Evolutionary conservation across 441 rosid genomes (phyloP).

Genomic region (Adansonia grandidieri): DNA sequence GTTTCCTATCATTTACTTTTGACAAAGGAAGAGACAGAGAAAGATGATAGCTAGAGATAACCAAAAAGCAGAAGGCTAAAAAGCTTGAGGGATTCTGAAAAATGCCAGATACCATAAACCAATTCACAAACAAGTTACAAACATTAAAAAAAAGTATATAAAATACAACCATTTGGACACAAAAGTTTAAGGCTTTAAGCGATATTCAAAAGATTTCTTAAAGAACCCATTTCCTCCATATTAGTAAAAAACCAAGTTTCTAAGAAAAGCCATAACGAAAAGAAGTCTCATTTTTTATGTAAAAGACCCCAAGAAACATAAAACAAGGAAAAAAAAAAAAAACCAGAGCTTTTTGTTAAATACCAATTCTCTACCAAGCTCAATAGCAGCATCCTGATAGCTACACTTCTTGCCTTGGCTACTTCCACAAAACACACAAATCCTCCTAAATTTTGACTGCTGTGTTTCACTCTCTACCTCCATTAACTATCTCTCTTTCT

Average conservation of each 20-base stretch:
- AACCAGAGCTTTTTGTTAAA: constrained; percentile 11
- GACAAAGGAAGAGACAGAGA: neutral
- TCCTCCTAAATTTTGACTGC: constrained; percentile 78
- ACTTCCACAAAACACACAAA: constrained; percentile 98
- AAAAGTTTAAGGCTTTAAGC: constrained; percentile 19
- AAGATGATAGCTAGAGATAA: constrained; percentile 21
- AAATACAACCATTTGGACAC: neutral
- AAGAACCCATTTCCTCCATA: constrained; percentile 23
- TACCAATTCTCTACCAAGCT: constrained; percentile 97
- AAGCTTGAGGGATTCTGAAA: constrained; percentile 17
- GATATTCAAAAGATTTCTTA: constrained; percentile 17
- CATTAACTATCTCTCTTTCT: constrained; percentile 35
- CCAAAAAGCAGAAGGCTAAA: constrained; percentile 1
- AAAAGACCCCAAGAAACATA: constrained; percentile 20
- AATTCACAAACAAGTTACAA: constrained; percentile 30
- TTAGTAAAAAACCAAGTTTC: constrained; percentile 19
- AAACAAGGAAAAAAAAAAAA: neutral
- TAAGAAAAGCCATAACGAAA: neutral
- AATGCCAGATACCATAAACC: constrained; percentile 1
- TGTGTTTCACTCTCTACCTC: constrained; percentile 56
- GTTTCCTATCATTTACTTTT: neutral
- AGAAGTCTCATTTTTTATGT: constrained; percentile 2
- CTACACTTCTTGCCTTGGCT: constrained; percentile 94
- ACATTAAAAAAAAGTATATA: neutral
- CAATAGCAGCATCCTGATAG: constrained; percentile 96